A percentile compares a stretch with the other conserved stretches of the same genome.
Evolutionary conservation across 2,329 filamentous ascomycete genomes (phyloP).

Genomic region (Aspergillus brasiliensis): DNA sequence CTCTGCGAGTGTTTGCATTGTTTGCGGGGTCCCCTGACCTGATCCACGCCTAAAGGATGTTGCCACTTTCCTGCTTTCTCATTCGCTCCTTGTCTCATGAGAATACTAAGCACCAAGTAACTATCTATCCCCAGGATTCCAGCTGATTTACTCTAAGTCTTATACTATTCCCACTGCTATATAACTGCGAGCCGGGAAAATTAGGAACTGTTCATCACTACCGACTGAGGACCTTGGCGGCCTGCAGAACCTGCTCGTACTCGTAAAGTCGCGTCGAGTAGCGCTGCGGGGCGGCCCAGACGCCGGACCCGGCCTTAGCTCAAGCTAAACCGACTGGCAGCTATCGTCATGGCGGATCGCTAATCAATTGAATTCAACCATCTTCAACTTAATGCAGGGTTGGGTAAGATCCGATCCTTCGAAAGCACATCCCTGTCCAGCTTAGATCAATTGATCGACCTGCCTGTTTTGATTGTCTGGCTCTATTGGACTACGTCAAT

Average conservation of each 20-base stretch:
- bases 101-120: no score
- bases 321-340: conserved; percentile 4
- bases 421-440: background rate
- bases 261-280: background rate
- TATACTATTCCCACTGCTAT: no score
- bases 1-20: conserved; percentile 26
- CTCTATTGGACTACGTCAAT: background rate
- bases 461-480: background rate
- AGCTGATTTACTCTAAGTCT: no score
- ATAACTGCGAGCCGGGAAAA: background rate
- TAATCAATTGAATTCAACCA: background rate
- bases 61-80: background rate
- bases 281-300: conserved; percentile 17
- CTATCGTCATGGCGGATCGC: background rate
- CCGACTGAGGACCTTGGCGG: background rate
- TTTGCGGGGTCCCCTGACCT: conserved; percentile 20
- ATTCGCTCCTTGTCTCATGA: background rate
- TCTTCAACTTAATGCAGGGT: background rate
- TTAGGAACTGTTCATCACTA: background rate
- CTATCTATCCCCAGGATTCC: no score
- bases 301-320: conserved; percentile 13
- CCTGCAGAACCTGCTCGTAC: background rate
- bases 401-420: background rate
- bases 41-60: background rate
- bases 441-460: background rate